Percentiles rank a stretch among this genome's conserved stretches.
phyloP scores from a whole-genome alignment of 345 rosid genomes.

The Citrus sinensis region DNA sequence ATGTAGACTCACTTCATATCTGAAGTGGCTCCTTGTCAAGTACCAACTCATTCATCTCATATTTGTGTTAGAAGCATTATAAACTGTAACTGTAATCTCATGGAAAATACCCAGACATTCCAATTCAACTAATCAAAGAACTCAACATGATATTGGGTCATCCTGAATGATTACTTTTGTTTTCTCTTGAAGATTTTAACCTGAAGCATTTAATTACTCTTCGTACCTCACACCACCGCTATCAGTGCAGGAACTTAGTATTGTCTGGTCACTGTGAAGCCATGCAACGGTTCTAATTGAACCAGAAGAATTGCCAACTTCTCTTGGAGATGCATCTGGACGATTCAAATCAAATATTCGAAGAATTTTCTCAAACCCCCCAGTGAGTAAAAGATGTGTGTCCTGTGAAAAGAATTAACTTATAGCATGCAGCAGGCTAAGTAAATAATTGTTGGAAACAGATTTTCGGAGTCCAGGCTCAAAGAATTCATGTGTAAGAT shows the following conservation, averaged over 20 bases:
- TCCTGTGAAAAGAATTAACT: slow-evolving; percentile 42
- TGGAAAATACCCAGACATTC: neutral
- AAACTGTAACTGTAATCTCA: neutral
- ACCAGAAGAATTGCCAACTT: slow-evolving; percentile 83
- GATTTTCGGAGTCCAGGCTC: neutral
- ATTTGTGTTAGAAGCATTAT: neutral
- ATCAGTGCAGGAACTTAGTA: slow-evolving; percentile 86
- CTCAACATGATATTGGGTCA: neutral
- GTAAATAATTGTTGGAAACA: neutral
- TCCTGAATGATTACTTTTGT: neutral
- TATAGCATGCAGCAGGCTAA: neutral
- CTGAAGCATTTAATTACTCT: neutral
- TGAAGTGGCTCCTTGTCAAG: neutral
- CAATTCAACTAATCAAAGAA: neutral
- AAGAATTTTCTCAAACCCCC: slow-evolving; percentile 87
- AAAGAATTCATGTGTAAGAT: neutral
- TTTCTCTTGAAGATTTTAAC: neutral
- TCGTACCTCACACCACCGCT: slow-evolving; percentile 85
- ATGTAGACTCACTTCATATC: neutral
- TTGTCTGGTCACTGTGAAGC: slow-evolving; percentile 97
- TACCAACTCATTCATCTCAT: neutral
- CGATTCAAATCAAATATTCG: slow-evolving; percentile 86
- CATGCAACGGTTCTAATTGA: slow-evolving; percentile 85
- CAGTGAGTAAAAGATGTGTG: slow-evolving; percentile 82
- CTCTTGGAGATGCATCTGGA: slow-evolving; percentile 85